These are phyloP conservation scores for Fusarium coffeatum DNA, from an alignment of 2,329 filamentous ascomycete genomes.

Conservation along the genomic window DNA sequence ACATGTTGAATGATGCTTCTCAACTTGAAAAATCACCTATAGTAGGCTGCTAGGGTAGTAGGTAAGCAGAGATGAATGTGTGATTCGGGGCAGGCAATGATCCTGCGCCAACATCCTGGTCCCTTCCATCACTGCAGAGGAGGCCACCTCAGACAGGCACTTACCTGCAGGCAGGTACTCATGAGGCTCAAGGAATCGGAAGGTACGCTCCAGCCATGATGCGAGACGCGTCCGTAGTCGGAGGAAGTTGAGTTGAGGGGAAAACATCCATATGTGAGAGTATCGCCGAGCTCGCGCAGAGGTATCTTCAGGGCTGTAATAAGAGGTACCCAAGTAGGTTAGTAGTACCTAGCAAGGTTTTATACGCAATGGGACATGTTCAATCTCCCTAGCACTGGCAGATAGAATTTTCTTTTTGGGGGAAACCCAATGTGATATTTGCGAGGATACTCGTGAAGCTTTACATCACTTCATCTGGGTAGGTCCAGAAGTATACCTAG, in stretches of 20 bases:
- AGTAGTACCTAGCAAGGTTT: constrained; percentile 2
- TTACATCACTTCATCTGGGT: neutral
- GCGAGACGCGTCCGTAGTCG: constrained; percentile 32
- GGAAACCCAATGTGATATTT: neutral
- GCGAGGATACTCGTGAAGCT: neutral
- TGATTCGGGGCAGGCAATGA: neutral
- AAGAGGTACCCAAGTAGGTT: neutral
- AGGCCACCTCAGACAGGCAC: neutral
- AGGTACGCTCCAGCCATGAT: constrained; percentile 15
- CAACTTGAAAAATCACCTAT: neutral
- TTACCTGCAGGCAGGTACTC: neutral
- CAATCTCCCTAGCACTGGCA: neutral
- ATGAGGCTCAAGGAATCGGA: constrained; percentile 11
- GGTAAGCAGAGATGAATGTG: neutral
- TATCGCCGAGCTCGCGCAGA: constrained; percentile 31
- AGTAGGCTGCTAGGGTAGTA: neutral
- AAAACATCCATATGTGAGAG: constrained; percentile 20
- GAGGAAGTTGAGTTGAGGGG: constrained; percentile 27
- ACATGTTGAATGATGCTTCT: neutral
- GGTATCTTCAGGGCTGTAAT: constrained; percentile 8
- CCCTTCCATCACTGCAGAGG: neutral
- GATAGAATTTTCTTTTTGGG: neutral
- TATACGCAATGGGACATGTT: neutral
- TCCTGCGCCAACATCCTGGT: neutral
- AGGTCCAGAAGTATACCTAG: neutral